A percentile compares a stretch with the other conserved stretches of the same genome.
phyloP scores from a whole-genome alignment of 306 rosid genomes.

The Gleditsia sinensis region DNA sequence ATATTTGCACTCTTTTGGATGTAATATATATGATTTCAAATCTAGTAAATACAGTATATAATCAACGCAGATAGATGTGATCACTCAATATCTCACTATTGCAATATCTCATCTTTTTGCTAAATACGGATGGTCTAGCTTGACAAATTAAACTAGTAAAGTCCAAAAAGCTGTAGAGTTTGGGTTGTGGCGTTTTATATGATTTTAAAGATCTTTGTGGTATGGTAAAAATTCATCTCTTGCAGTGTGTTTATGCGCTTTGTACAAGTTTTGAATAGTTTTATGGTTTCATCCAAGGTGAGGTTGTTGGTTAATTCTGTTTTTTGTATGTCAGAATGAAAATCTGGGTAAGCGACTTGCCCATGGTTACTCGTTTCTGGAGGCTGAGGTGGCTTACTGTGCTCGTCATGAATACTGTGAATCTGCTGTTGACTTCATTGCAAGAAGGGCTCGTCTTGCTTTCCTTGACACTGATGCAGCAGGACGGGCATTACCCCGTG shows the following conservation, averaged over 20 bases:
- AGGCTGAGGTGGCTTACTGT: slow-evolving; percentile 99
- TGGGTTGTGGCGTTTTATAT: background rate
- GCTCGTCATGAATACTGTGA: slow-evolving; percentile 96
- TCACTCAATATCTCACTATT: background rate
- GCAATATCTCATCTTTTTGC: slow-evolving; percentile 7
- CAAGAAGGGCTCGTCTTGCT: slow-evolving; percentile 93
- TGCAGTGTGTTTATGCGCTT: slow-evolving; percentile 2
- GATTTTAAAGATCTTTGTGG: background rate
- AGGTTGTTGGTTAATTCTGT: background rate
- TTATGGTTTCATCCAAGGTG: background rate
- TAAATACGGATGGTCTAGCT: background rate
- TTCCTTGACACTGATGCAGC: slow-evolving; percentile 98
- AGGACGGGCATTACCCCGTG: slow-evolving; percentile 77
- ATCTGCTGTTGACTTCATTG: slow-evolving; percentile 94
- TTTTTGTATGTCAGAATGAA: slow-evolving; percentile 62
- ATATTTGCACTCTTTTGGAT: no score
- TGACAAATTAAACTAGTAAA: background rate
- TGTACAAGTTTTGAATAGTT: slow-evolving; percentile 15
- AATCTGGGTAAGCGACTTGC: slow-evolving; percentile 91
- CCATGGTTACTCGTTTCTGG: slow-evolving; percentile 92
- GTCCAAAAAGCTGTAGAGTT: background rate
- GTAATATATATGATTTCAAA: background rate
- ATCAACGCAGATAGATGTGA: background rate
- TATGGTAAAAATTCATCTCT: slow-evolving; percentile 11
- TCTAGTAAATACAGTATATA: background rate